Conservation (phyloP, 2,329 filamentous ascomycete species). For the Fusarium transvaalense region DNA sequence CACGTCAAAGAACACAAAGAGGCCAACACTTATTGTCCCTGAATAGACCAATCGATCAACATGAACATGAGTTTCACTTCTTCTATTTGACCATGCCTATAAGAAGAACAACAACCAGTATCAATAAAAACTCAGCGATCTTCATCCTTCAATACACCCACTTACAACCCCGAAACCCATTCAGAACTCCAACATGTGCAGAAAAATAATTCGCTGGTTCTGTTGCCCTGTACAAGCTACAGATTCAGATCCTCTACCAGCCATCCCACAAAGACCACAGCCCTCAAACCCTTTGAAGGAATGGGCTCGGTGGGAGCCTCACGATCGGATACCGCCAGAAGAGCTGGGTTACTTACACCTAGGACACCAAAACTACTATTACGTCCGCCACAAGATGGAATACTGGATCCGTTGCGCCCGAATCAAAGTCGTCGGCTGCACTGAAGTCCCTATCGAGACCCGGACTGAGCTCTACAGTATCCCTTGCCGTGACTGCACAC, state of each 20-base stretch:
- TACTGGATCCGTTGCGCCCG: slow-evolving; percentile 37
- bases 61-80: too few species aligned
- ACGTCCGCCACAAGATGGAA: slow-evolving; percentile 22
- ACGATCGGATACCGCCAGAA: neutral
- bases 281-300: neutral
- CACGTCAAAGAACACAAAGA: neutral
- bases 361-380: slow-evolving; percentile 5
- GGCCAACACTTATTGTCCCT: neutral
- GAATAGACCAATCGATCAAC: neutral
- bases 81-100: neutral
- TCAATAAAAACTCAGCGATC: neutral
- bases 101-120: neutral
- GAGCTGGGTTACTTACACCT: neutral
- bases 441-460: slow-evolving; percentile 1
- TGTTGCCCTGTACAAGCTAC: slow-evolving; percentile 11
- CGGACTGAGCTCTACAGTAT: slow-evolving; percentile 28
- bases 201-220: slow-evolving; percentile 33
- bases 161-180: neutral
- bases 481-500: slow-evolving; percentile 29
- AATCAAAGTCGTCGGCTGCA: neutral
- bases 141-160: neutral
- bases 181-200: slow-evolving; percentile 32
- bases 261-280: neutral
- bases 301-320: slow-evolving; percentile 7
- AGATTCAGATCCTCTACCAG: neutral